Evolutionary conservation across 2,329 filamentous ascomycete species (phyloP).

Genomic region (Diaporthe nobilis): DNA sequence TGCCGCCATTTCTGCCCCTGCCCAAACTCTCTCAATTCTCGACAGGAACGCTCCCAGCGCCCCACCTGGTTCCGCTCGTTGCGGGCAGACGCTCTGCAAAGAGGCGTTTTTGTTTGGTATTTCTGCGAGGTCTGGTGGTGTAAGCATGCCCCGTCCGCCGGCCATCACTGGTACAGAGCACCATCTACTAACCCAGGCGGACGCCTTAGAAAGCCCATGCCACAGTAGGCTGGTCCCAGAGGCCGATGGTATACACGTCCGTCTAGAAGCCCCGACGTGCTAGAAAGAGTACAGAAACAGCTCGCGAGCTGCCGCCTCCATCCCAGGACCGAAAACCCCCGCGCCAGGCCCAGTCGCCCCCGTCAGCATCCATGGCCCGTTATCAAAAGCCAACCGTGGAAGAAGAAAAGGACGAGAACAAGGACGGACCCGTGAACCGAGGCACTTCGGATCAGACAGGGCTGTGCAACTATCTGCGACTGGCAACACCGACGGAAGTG

Average conservation of each 20-base stretch:
- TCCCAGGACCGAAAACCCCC: not conserved
- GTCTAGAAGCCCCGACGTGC: conserved; percentile 7
- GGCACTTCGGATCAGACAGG: not conserved
- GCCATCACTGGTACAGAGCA: not conserved
- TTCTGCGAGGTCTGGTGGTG: not conserved
- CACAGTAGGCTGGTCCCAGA: not conserved
- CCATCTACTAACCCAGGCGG: conserved; percentile 13
- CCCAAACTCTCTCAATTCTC: not conserved
- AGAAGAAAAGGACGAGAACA: conserved; percentile 35
- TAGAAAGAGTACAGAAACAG: not conserved
- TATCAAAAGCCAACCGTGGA: conserved; percentile 40
- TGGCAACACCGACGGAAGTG: conserved; percentile 9
- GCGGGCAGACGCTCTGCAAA: not conserved
- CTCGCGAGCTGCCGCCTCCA: not conserved
- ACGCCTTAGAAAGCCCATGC: not conserved
- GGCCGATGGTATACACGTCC: conserved; percentile 38
- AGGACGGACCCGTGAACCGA: not conserved
- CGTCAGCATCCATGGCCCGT: conserved; percentile 30
- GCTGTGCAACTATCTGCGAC: not conserved
- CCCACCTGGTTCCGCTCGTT: not conserved
- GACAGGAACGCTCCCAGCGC: not conserved
- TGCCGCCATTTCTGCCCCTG: not conserved
- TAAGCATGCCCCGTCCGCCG: not conserved
- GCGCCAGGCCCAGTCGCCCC: not conserved
- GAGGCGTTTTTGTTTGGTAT: not conserved